Base-by-base conservation (phyloP, 495 filamentous ascomycete genomes). In the Aspergillus avenaceus region DNA sequence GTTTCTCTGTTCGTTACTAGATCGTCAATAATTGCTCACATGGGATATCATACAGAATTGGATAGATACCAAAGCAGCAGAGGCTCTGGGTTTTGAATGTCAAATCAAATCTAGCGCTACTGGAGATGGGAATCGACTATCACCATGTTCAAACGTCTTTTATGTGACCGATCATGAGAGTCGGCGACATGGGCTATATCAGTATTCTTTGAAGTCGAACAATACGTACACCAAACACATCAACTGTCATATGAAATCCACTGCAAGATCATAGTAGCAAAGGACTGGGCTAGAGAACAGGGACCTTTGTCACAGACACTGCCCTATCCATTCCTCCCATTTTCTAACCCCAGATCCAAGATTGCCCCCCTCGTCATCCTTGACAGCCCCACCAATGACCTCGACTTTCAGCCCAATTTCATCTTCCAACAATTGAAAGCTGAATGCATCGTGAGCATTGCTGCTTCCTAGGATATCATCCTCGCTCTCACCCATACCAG, bases 271-370 rank as follows among this genome's bases (percentile, higher is more conserved):
- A 12, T 36, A 36, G 12, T 5, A 14, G 7, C 32, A n/a, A 31
- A 8, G n/a, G 28, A 11, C 28, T 9, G n/a, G 8, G 9, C 8
- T 31, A 9, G 28, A 31, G 28, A 8, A 8, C n/a, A 18, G 16
- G 5, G 7, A 18, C 12, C 1, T n/a, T 13, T 8, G 24, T 77
- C 58, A 84, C 49, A 84, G 56, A 48, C 77, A 77, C 54, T 70
- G 68, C 11, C 78, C 85, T 55, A 97, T 82, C 95, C 95, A 98
- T 50, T 81, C 79, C 78, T 90, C 92, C 90, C 91, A 97, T 61
- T 79, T 84, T 45, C 84, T 79, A 5, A 89, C 84, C 14, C 83
- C 81, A 13, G 83, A 77, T 16, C 79, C 83, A 45, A 60, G 41
- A 18, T 75, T 62, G 40, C 66, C 69, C 42, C 71, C 66, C 16